Percentiles rank a stretch among this genome's conserved stretches.
phyloP scores from a whole-genome alignment of 306 rosid species.

The Sicyos baderoa region DNA sequence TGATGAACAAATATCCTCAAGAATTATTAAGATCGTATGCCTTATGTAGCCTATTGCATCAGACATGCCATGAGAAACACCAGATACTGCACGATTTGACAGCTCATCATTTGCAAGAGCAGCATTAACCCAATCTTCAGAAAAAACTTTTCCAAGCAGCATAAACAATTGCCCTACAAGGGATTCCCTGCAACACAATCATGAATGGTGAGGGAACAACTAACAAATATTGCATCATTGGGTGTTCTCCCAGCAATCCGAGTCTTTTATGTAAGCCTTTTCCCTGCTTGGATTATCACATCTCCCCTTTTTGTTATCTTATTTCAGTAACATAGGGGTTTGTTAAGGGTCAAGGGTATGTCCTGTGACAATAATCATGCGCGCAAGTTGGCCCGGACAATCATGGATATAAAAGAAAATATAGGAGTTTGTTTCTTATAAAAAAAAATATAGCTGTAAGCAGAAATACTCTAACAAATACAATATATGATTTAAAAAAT shows the following conservation, averaged over 20 bases:
- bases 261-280: no score
- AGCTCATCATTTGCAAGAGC: conserved; percentile 28
- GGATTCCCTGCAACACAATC: conserved; percentile 42
- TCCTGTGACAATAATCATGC: no score
- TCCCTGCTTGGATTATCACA: no score
- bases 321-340: no score
- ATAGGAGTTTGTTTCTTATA: no score
- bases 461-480: background rate
- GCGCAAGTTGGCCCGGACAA: no score
- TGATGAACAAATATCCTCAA: conserved; percentile 62
- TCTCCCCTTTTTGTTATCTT: no score
- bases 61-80: conserved; percentile 29
- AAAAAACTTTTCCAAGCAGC: conserved; percentile 44
- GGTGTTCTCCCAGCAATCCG: no score
- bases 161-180: conserved; percentile 61
- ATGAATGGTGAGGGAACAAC: background rate
- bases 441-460: background rate
- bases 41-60: conserved; percentile 42
- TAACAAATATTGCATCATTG: background rate
- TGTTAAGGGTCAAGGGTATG: no score
- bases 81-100: conserved; percentile 22
- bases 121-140: conserved; percentile 43
- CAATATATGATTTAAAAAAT: background rate
- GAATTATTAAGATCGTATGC: conserved; percentile 64
- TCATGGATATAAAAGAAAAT: no score